These are phyloP conservation scores for Globisporangium spinosum DNA, from an alignment of 352 stramenopile genomes.

Conservation along the genomic window DNA sequence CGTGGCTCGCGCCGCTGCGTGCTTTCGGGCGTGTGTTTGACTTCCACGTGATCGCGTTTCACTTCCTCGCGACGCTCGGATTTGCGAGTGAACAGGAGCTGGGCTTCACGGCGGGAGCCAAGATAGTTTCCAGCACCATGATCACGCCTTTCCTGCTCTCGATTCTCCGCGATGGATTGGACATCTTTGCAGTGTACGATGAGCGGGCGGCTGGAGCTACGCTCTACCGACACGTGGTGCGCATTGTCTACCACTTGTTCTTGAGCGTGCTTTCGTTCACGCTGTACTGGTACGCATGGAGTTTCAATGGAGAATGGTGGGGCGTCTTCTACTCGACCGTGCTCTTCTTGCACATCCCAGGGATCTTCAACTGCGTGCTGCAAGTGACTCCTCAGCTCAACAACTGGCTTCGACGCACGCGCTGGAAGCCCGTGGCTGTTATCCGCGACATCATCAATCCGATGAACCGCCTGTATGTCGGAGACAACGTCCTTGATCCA, in stretches of 20 bases:
- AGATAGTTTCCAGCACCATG: constrained; percentile 90
- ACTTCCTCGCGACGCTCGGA: constrained; percentile 90
- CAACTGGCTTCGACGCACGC: constrained; percentile 77
- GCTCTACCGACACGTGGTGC: constrained; percentile 84
- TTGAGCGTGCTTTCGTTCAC: constrained; percentile 59
- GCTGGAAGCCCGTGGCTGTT: constrained; percentile 58
- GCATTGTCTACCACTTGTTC: constrained; percentile 74
- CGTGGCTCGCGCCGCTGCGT: constrained; percentile 93
- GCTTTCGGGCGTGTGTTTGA: constrained; percentile 95
- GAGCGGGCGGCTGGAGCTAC: constrained; percentile 37
- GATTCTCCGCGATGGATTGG: constrained; percentile 89
- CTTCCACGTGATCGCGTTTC: constrained; percentile 97
- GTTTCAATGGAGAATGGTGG: constrained; percentile 56
- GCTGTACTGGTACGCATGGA: constrained; percentile 83
- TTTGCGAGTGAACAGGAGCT: constrained; percentile 92
- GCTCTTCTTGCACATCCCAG: constrained; percentile 63
- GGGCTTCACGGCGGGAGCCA: constrained; percentile 71
- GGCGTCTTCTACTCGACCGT: constrained; percentile 52
- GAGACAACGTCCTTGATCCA: constrained; percentile 95
- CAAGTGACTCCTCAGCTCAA: constrained; percentile 75
- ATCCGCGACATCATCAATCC: constrained; percentile 89
- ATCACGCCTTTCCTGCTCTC: constrained; percentile 89
- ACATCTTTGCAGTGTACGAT: constrained; percentile 86
- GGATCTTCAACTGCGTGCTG: constrained; percentile 66
- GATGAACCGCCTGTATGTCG: constrained; percentile 95